Conservation (phyloP, 768 basidiomycete species). For the Pholiota conissans region DNA sequence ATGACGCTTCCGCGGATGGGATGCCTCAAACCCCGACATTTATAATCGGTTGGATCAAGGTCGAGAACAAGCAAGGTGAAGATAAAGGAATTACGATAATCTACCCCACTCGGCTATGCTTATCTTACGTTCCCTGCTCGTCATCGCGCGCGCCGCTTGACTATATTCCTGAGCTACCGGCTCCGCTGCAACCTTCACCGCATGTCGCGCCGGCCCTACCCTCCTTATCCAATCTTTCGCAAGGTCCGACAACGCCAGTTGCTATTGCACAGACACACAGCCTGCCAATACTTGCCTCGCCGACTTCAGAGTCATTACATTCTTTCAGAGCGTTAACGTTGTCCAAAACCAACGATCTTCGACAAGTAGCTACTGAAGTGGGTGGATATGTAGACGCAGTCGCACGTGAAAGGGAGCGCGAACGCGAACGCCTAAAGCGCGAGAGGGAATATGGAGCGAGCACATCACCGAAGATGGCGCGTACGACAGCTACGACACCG, state of each 20-base stretch:
- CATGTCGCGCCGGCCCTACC: constrained; percentile 37
- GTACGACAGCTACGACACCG: constrained; percentile 26
- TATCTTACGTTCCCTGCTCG: constrained; percentile 39
- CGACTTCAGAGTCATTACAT: constrained; percentile 30
- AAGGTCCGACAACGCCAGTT: constrained; percentile 3
- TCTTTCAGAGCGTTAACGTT: constrained; percentile 54
- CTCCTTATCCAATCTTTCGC: constrained; percentile 12
- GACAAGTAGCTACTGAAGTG: constrained; percentile 58
- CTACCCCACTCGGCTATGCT: constrained; percentile 66
- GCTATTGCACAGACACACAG: constrained; percentile 11
- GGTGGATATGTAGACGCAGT: constrained; percentile 74
- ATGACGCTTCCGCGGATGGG: constrained; percentile 6
- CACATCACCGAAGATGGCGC: constrained; percentile 33
- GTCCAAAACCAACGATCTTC: constrained; percentile 48
- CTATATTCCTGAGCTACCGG: constrained; percentile 63
- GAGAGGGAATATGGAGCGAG: constrained; percentile 53
- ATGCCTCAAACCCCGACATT: constrained; percentile 30
- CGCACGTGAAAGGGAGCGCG: constrained; percentile 73
- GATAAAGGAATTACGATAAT: constrained; percentile 77
- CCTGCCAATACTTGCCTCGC: constrained; percentile 31
- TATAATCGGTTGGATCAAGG: constrained; percentile 71
- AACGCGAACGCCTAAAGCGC: constrained; percentile 69
- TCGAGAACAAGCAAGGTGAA: constrained; percentile 78
- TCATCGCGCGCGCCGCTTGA: constrained; percentile 41
- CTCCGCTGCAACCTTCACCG: constrained; percentile 57